phyloP scores from a whole-genome alignment of 306 rosid species.

The Ceratonia siliqua region DNA sequence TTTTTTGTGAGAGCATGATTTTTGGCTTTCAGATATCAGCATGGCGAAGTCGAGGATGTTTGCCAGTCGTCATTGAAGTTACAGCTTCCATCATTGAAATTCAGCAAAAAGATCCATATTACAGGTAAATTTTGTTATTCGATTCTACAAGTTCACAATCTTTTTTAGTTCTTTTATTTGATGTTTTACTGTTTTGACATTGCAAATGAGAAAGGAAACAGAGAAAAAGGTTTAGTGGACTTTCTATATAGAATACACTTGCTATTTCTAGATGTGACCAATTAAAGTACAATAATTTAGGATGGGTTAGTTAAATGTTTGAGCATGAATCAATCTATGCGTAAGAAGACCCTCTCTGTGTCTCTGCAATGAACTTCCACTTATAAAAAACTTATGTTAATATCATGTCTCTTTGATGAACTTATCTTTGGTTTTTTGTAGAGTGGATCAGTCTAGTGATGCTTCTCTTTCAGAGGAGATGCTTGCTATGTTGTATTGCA shows the following conservation, averaged over 20 bases:
- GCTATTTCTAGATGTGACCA: not conserved
- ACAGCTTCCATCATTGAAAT: slow-evolving; percentile 74
- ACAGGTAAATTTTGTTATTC: slow-evolving; percentile 46
- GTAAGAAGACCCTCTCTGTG: not conserved
- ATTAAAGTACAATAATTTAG: not conserved
- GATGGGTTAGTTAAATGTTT: not conserved
- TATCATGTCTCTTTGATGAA: slow-evolving; percentile 24
- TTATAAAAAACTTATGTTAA: not conserved
- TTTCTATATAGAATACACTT: not conserved
- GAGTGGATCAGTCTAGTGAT: slow-evolving; percentile 35
- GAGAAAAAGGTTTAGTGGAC: not conserved
- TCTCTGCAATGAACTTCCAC: not conserved
- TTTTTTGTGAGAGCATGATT: not conserved
- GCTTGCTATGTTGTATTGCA: slow-evolving; percentile 74
- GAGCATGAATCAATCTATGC: not conserved
- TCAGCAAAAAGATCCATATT: slow-evolving; percentile 66
- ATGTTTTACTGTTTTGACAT: not conserved
- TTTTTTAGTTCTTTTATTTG: not conserved
- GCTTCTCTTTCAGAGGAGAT: slow-evolving; percentile 69
- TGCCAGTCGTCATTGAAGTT: slow-evolving; percentile 73
- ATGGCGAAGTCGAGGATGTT: slow-evolving; percentile 86
- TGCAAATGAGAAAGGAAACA: not conserved
- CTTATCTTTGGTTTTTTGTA: slow-evolving; percentile 26
- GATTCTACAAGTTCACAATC: not conserved
- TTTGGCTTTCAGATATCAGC: slow-evolving; percentile 57